Evolutionary conservation across 305 asterid genomes (phyloP), one percentile per base, ranked within the genome.

Genomic region (Fraxinus dipetala): DNA sequence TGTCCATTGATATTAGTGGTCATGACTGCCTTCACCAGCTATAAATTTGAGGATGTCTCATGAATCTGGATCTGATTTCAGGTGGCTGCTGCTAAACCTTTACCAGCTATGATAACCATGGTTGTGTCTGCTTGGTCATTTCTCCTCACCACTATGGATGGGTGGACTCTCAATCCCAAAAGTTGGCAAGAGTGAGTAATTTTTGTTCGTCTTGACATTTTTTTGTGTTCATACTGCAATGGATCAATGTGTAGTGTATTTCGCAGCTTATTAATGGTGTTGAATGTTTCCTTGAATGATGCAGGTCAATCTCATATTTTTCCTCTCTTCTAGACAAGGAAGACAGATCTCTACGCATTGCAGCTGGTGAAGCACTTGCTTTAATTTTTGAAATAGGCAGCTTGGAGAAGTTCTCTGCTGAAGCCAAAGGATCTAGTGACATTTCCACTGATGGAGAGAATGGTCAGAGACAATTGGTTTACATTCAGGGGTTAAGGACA

Each of bases 291-390:
- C 81, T 18, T 72, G 34, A 72, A 72, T 86, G 70, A 65, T 89
- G 85, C 92, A 96, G 99, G 91, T 90, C 98, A 54, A 86, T 93
- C 77, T 86, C 94, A 32, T 92, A 83, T 83, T 85, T 93, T 45
- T 92, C 95, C 45, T 88, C 94, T 61, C 85, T 91, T 77, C 91
- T 96, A 86, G 99, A 94, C 72, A 96, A 91, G 91, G 98, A 96
- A 70, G 98, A 94, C 83, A 86, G 98, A 87, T 78, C 88, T 36
- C 88, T 96, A 28, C 94, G 99, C 74, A 94, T 96, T 77, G 95
- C 95, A 69, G 97, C 95, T 79, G 99, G 99, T 70, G 99, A 96
- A 90, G 94, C 97, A 54, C 96, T 96, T 82, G 98, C 98, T 51
- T 80, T 94, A 83, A 91, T 94, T 34, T 94, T 92, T 83, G 98